Base-by-base conservation (phyloP, 306 rosid species). In the Pyrus communis region DNA sequence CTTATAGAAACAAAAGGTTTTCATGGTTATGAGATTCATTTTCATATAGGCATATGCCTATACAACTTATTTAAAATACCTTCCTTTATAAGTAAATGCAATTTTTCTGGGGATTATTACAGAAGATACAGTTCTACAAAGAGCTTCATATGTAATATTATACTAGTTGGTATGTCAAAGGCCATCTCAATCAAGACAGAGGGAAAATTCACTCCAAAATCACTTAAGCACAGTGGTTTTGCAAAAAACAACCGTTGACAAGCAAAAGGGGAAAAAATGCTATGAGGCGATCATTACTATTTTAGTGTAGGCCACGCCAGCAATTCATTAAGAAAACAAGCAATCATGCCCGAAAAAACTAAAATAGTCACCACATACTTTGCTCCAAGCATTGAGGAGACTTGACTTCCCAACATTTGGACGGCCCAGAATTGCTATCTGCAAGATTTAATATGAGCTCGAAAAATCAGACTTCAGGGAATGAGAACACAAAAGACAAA, bases 311-410 rank as follows among this genome's bases (percentile, higher is more conserved):
- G 62, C 22, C 25, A 23, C 35, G 9, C 73, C 2, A 11, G 25
- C 45, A 66, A 18, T 33, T 35, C 70, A 35, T 25, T 11, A 69
- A 43, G 35, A 11, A 25, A 27, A 18, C 5, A 71, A 71, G 63
- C 49, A 31, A 1, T 7, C 46, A 3, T 52, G 74, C 67, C 67
- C 1, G 2, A 3, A 52, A 21, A 38, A 75, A 58, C 63, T 28
- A 70, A 43, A 27, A 27, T 18, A 60, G 17, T 18, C 69, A 69
- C 62, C 61, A 81, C 97, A 79, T 89, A 95, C 98, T 90, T 88
- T 92, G 93, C 97, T 89, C 98, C 98, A 95, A 77, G 97, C 96
- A 92, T 95, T 95, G 78, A 95, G 98, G 80, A 95, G 95, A 87
- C 98, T 92, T 25, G 98, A 95, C 85, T 95, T 95, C 82, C 97